Conservation (phyloP, 2,329 filamentous ascomycete genomes). For the Aspergillus versicolor region DNA sequence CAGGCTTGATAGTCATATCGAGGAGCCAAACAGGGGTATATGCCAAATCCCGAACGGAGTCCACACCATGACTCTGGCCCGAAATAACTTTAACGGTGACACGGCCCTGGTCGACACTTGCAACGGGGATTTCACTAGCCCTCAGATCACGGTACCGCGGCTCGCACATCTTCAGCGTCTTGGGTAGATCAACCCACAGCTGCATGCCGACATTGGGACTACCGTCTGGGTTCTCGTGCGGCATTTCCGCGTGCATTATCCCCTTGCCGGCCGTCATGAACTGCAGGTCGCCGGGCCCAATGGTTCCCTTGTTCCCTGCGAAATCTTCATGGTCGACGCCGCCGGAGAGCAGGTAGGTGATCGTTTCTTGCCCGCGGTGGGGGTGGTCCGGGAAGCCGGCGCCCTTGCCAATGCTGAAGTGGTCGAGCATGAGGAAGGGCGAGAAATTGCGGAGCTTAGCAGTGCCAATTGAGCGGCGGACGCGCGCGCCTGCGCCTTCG, state of each 20-base stretch:
- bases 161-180: constrained; percentile 80
- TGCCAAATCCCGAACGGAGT: constrained; percentile 83
- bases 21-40: constrained; percentile 98
- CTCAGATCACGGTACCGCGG: constrained; percentile 86
- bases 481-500: constrained; percentile 83
- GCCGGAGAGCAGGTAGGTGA: constrained; percentile 85
- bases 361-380: constrained; percentile 80
- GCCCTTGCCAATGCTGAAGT: constrained; percentile 77
- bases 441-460: constrained; percentile 79
- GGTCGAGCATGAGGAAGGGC: constrained; percentile 94
- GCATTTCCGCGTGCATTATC: constrained; percentile 97
- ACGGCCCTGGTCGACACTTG: constrained; percentile 67
- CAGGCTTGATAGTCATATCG: constrained; percentile 76
- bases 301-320: constrained; percentile 78
- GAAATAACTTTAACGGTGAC: constrained; percentile 88
- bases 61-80: constrained; percentile 77
- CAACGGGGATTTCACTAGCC: constrained; percentile 74
- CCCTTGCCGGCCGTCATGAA: constrained; percentile 96
- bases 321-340: constrained; percentile 92
- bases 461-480: constrained; percentile 85
- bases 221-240: constrained; percentile 72
- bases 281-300: constrained; percentile 84
- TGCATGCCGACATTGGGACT: constrained; percentile 82
- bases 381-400: constrained; percentile 89
- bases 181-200: constrained; percentile 90